Base-by-base conservation (phyloP, 306 rosid species). In the Ceratonia siliqua region DNA sequence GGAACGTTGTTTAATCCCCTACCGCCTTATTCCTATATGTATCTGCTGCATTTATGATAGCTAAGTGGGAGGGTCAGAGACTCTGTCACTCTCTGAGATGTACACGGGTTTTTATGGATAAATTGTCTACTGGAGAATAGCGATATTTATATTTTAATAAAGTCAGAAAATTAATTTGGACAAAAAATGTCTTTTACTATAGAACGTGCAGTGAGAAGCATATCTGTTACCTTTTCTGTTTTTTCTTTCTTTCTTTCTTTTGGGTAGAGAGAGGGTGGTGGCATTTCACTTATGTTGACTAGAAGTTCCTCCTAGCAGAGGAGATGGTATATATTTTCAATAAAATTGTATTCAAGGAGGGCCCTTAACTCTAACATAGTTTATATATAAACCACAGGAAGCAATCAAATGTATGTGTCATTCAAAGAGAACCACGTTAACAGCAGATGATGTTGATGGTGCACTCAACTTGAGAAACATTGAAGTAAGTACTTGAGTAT, bases 321-420 rank as follows among this genome's bases (percentile, higher is more conserved):
- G 13, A 38, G 30, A 36, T 10, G 45, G 18, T 38, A 17, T 20
- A 62, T 62, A 20, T 21, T 11, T 14, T 20, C 36, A 20, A 62
- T 21, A 8, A 62, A 38, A 20, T 10, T 20, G 32, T 18, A 5
- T 63, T 63, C 22, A 6, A 25, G 3, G 52, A 28, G 6, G 42
- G n/a, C 17, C 17, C 25, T 67, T 27, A 25, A 39, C 42, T 6
- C 8, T 68, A 5, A 66, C 22, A 17, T 10, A 8, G 21, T 45
- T 74, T 75, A 25, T 56, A 25, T 56, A 57, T 15, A 0, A 62
- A 63, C 2, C 35, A 68, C 92, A 93, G 98, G 98, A 94, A 80
- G 96, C 98, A 24, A 87, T 91, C 74, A 94, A 91, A 70, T 94
- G 98, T 82, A 94, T 94, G 97, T 88, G 92, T 3, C 98, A 94